Base-by-base conservation (phyloP, 2,329 filamentous ascomycete genomes). In the Dryadomyces quercus-mongolicae region DNA sequence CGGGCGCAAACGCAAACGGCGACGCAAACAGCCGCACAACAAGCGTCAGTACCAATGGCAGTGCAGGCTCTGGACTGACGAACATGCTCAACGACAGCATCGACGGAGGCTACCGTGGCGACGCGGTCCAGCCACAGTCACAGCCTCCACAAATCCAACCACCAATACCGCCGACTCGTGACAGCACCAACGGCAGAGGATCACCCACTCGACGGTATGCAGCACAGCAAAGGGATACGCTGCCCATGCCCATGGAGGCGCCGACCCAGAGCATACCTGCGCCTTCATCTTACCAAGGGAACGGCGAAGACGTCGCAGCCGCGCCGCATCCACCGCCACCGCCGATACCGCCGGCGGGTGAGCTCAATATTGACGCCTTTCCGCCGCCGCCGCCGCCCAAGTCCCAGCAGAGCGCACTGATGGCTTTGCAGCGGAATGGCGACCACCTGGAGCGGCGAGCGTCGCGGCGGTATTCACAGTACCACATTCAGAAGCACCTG, bases 401-500 rank as follows among this genome's bases (percentile, higher is more conserved):
- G n/a, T 86, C 88, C 2, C 83, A 85, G 25, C 87, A 87, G 62
- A 94, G 95, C 72, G 93, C 93, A 5, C 74, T 98, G 52, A 89
- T 89, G 50, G 90, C 91, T 51, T 70, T 98, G 60, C 93, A 97
- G 69, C 82, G 90, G 68, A 91, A 91, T 38, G 92, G 92, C 20
- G 91, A 96, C 54, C 59, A 60, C 60, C 73, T 98, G 51, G 93
- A 98, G 70, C 81, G 93, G 65, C 80, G 93, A 65, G 93, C 93
- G 1, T 98, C 93, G 15, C 80, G 92, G 61, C 78, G 93, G 63
- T 98, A 97, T 66, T 97, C 93, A 2, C 87, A 90, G 53, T 98
- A 97, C 66, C 93, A 98, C 65, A 95, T 98, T 61, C 88, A 89
- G 48, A 97, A 96, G 65, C 90, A 95, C 63, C 74, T 97, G 2